Evolutionary conservation across 2,329 filamentous ascomycete species (phyloP).

Genomic region (Orbilia quercus): DNA sequence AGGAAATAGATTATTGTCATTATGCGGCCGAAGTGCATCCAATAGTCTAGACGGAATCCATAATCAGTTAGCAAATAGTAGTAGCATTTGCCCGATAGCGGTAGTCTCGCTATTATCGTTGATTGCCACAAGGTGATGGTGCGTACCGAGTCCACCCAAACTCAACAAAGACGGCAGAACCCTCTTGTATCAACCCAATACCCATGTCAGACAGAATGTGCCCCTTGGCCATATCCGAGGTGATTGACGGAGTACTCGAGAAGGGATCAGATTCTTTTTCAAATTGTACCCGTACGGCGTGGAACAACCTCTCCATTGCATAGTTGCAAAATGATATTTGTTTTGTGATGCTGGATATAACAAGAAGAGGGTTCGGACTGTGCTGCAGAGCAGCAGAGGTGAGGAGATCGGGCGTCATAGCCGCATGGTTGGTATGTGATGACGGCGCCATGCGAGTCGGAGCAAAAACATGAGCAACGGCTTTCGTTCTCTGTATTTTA

Average conservation of each 20-base stretch:
- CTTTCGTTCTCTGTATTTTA: conserved; percentile 8
- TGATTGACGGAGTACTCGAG: conserved; percentile 27
- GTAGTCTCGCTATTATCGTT: background rate
- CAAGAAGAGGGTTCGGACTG: conserved; percentile 30
- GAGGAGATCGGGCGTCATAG: conserved; percentile 35
- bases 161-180: conserved; percentile 45
- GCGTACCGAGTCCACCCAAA: conserved; percentile 50
- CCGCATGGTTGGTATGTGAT: conserved; percentile 44
- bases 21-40: conserved; percentile 28
- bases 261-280: conserved; percentile 44
- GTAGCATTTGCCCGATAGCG: background rate
- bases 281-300: conserved; percentile 22
- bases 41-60: conserved; percentile 9
- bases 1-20: conserved; percentile 23
- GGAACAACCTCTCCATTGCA: conserved; percentile 50
- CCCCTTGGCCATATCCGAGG: conserved; percentile 45
- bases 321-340: conserved; percentile 52
- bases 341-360: conserved; percentile 37
- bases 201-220: conserved; percentile 48
- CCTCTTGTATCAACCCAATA: conserved; percentile 52
- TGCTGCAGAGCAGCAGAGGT: conserved; percentile 44
- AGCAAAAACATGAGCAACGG: conserved; percentile 14
- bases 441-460: conserved; percentile 49
- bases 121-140: background rate
- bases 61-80: conserved; percentile 1